Conservation (phyloP, 2,329 filamentous ascomycete species). For the Sporothrix brunneoviolacea region DNA sequence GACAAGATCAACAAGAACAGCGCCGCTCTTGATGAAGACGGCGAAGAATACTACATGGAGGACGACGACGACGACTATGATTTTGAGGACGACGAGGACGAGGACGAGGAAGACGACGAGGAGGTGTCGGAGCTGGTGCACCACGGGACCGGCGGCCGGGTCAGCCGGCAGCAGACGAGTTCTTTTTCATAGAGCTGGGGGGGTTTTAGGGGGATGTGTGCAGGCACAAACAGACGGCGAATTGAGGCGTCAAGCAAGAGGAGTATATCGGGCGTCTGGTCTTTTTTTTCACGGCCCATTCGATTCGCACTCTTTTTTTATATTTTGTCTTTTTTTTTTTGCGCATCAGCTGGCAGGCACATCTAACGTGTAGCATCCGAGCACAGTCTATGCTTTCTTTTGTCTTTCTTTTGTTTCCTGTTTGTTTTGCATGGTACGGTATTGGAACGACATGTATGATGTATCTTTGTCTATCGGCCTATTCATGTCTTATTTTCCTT, state of each 20-base stretch:
- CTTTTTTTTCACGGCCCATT: background rate
- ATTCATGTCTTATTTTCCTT: background rate
- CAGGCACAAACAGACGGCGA: background rate
- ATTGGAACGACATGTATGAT: background rate
- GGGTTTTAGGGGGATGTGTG: no score
- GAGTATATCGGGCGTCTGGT: background rate
- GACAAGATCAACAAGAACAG: slow-evolving; percentile 20
- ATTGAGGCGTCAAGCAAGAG: no score
- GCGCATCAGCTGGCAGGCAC: no score
- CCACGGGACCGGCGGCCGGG: slow-evolving; percentile 17
- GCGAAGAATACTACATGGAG: slow-evolving; percentile 8
- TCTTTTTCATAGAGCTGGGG: slow-evolving; percentile 6
- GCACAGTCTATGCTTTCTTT: background rate
- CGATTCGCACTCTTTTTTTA: slow-evolving; percentile 18
- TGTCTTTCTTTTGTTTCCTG: background rate
- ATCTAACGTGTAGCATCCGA: no score
- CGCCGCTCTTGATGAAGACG: background rate
- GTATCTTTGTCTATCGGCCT: background rate
- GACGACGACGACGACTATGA: slow-evolving; percentile 15
- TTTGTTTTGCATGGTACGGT: no score
- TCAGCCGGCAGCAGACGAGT: slow-evolving; percentile 7
- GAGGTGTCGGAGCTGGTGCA: slow-evolving; percentile 19
- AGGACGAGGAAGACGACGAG: slow-evolving; percentile 14
- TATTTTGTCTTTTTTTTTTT: background rate
- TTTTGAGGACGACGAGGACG: slow-evolving; percentile 2